phyloP scores from a whole-genome alignment of 2,329 filamentous ascomycete species.

The Fusarium sp. region DNA sequence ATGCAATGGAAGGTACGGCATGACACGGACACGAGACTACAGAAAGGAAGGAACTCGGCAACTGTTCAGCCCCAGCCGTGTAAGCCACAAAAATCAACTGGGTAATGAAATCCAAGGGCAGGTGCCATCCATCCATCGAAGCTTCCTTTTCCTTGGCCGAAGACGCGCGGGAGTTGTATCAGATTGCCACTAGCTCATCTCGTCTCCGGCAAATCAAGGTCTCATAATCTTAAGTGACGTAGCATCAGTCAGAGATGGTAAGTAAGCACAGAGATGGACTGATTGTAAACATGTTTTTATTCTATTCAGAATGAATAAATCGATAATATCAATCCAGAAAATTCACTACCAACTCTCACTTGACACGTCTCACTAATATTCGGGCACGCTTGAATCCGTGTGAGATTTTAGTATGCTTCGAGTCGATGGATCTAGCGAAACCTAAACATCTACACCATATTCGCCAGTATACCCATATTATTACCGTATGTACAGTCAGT shows the following conservation, averaged over 20 bases:
- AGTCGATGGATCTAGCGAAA: slow-evolving; percentile 1
- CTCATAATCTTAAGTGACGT: slow-evolving; percentile 4
- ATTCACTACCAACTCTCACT: background rate
- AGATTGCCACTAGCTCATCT: slow-evolving; percentile 31
- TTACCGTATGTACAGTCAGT: background rate
- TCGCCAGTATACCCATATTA: slow-evolving; percentile 15
- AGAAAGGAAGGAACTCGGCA: slow-evolving; percentile 4
- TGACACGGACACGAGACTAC: background rate
- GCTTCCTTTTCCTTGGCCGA: slow-evolving; percentile 32
- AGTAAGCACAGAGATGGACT: background rate
- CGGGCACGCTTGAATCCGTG: background rate
- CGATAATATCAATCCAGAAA: background rate
- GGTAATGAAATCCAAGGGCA: background rate
- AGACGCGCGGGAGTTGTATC: slow-evolving; percentile 26
- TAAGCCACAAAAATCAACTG: slow-evolving; percentile 27
- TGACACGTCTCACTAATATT: slow-evolving; percentile 19
- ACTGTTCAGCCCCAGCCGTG: slow-evolving; percentile 26
- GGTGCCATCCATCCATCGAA: slow-evolving; percentile 13
- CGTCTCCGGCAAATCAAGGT: slow-evolving; percentile 7
- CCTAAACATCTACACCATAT: slow-evolving; percentile 1
- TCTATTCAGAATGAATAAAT: background rate
- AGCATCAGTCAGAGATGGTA: background rate
- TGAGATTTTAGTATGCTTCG: slow-evolving; percentile 30
- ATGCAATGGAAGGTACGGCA: slow-evolving; percentile 2
- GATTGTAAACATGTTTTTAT: background rate